A percentile compares a stretch with the other conserved stretches of the same genome.
Evolutionary conservation across 805 yeast species (phyloP).

Genomic region (Yamadazyma sp.): DNA sequence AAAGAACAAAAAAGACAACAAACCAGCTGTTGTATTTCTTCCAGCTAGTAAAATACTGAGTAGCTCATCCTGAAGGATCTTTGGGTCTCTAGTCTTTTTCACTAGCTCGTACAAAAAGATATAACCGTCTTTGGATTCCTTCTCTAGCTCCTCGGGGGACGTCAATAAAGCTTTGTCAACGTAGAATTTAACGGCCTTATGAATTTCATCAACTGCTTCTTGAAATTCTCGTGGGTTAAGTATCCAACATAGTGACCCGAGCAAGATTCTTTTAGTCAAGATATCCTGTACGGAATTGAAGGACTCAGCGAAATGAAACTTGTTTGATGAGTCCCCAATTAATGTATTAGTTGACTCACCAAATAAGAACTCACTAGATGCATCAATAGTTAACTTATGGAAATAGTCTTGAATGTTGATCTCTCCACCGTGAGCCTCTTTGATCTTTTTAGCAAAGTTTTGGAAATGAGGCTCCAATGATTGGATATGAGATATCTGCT

Average conservation of each 20-base stretch:
- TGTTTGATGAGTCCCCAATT: constrained; percentile 17
- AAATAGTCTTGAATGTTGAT: constrained; percentile 37
- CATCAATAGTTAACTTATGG: constrained; percentile 37
- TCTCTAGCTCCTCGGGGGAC: constrained; percentile 27
- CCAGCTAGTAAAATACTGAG: constrained; percentile 42
- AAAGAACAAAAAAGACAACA: constrained; percentile 30
- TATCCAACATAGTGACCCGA: constrained; percentile 26
- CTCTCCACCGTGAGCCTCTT: constrained; percentile 18
- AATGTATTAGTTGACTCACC: constrained; percentile 34
- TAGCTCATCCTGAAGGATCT: constrained; percentile 37
- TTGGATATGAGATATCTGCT: constrained; percentile 33
- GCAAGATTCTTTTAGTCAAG: constrained; percentile 22
- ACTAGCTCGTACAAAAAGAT: constrained; percentile 40
- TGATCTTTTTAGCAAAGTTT: constrained; percentile 24
- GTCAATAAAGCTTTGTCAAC: constrained; percentile 32
- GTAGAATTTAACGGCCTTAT: constrained; percentile 27
- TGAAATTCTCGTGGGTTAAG: constrained; percentile 31
- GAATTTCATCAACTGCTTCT: constrained; percentile 28
- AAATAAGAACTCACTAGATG: constrained; percentile 41
- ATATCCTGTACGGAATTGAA: constrained; percentile 34
- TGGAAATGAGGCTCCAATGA: constrained; percentile 34
- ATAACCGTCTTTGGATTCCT: constrained; percentile 24
- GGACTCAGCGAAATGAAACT: constrained; percentile 26
- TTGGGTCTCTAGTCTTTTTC: constrained; percentile 38
- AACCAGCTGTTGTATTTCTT: constrained; percentile 37